Conservation (phyloP, 2,329 filamentous ascomycete genomes). For the Amauroascus verrucosus region DNA sequence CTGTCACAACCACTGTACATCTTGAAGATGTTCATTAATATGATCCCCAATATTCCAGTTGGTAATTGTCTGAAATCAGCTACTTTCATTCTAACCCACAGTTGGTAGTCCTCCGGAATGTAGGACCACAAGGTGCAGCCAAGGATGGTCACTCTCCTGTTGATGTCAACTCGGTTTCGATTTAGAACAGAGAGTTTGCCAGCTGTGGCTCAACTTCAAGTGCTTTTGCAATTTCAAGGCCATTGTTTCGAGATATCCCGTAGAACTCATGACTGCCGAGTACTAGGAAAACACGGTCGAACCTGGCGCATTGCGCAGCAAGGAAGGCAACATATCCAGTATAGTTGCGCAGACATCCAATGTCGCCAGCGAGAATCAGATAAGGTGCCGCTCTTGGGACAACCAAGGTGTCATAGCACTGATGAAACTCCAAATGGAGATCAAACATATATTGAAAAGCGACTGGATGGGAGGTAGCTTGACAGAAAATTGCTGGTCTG, state of each 20-base stretch:
- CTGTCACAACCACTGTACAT: slow-evolving; percentile 42
- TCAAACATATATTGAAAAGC: slow-evolving; percentile 23
- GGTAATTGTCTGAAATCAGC: slow-evolving; percentile 45
- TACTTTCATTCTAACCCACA: slow-evolving; percentile 34
- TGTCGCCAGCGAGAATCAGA: slow-evolving; percentile 26
- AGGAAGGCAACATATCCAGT: slow-evolving; percentile 22
- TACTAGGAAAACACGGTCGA: slow-evolving; percentile 24
- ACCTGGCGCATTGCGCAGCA: slow-evolving; percentile 19
- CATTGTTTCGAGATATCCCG: slow-evolving; percentile 21
- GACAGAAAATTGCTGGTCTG: slow-evolving; percentile 7
- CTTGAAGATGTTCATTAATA: slow-evolving; percentile 38
- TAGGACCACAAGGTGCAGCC: slow-evolving; percentile 48
- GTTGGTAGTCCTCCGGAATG: slow-evolving; percentile 31
- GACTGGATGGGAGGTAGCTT: neutral
- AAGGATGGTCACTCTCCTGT: slow-evolving; percentile 37
- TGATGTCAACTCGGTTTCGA: slow-evolving; percentile 17
- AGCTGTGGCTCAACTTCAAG: slow-evolving; percentile 18
- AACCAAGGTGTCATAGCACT: slow-evolving; percentile 18
- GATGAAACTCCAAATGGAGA: slow-evolving; percentile 22
- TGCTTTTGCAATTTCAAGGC: slow-evolving; percentile 15
- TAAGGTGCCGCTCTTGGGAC: slow-evolving; percentile 13
- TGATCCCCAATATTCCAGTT: slow-evolving; percentile 43
- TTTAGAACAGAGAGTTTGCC: neutral
- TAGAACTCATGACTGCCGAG: slow-evolving; percentile 34
- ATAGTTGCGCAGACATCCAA: slow-evolving; percentile 25